Base-by-base conservation (phyloP, 768 basidiomycete genomes). In the Cystofilobasidium capitatum region DNA sequence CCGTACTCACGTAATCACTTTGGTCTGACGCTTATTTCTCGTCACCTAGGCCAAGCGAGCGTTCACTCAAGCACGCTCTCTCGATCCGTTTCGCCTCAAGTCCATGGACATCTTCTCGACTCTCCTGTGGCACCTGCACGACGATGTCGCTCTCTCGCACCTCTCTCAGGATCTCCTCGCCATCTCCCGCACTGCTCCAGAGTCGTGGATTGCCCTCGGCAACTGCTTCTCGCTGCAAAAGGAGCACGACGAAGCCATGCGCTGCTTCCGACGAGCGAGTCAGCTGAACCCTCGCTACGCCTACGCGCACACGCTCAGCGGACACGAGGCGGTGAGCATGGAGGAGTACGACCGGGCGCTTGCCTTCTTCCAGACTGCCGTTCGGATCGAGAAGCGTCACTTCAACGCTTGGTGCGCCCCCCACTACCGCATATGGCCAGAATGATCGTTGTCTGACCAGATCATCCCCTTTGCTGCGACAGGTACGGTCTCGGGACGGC, bases 401-500 rank as follows among this genome's bases (percentile, higher is more conserved):
- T 99, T 98, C 79, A 94, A 96, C 79, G 96, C 96, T 63, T 98
- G 96, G 96, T 96, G 26, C 36, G 62, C 26, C 16, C 39, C 16
- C n/a, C n/a, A n/a, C n/a, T n/a, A n/a, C 44, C n/a, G 1, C 31
- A 3, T 24, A 17, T 57, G 20, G 12, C 16, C 37, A 31, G 5
- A 17, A 6, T 10, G 26, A 24, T 31, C n/a, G 59, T 40, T 61
- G 40, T 42, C 40, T 9, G 7, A 2, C 12, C 5, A 13, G 2
- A 8, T 13, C n/a, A 22, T 40, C 3, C 6, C 12, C 35, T 42
- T 14, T 33, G 31, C 45, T 24, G 45, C 54, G 14, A 1, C 58
- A 97, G 94, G 94, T 99, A 98, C 78, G 96, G 96, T n/a, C 81
- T 99, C 72, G 96, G 96, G 70, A 89, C 89, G 40, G 97, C 92